phyloP scores from a whole-genome alignment of 345 rosid species.

The Viola odorata region DNA sequence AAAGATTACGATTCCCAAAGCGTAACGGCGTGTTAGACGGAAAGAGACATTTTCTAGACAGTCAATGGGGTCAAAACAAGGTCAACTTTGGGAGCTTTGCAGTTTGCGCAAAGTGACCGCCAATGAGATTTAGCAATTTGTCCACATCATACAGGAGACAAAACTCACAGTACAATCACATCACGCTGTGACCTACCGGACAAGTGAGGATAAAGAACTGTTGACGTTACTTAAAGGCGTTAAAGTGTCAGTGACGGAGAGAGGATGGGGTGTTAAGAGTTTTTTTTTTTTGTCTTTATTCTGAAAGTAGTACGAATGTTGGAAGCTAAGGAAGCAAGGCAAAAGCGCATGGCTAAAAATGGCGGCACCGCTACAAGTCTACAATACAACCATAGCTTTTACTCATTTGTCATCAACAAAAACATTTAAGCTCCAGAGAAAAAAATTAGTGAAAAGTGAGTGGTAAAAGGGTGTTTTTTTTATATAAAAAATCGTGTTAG shows the following conservation, averaged over 20 bases:
- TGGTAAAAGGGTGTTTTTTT: background rate
- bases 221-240: background rate
- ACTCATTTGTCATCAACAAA: conserved; percentile 6
- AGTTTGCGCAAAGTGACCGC: no score
- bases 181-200: no score
- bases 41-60: conserved; percentile 2
- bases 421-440: background rate
- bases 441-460: background rate
- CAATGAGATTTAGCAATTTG: no score
- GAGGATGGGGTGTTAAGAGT: conserved; percentile 1
- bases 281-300: conserved; percentile 45
- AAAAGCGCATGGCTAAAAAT: conserved; percentile 42
- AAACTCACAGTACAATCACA: no score
- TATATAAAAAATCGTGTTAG: no score
- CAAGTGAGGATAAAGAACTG: no score
- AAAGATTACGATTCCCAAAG: conserved; percentile 9
- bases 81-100: no score
- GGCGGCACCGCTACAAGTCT: conserved; percentile 69
- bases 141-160: no score
- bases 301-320: conserved; percentile 58
- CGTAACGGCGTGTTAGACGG: conserved; percentile 35
- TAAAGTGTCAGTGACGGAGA: conserved; percentile 12
- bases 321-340: conserved; percentile 70
- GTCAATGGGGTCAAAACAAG: conserved; percentile 3
- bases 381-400: conserved; percentile 20